Percentiles rank a stretch among this genome's conserved stretches.
Conservation (phyloP, 768 basidiomycete species). For the Daedaleopsis sinensis region DNA sequence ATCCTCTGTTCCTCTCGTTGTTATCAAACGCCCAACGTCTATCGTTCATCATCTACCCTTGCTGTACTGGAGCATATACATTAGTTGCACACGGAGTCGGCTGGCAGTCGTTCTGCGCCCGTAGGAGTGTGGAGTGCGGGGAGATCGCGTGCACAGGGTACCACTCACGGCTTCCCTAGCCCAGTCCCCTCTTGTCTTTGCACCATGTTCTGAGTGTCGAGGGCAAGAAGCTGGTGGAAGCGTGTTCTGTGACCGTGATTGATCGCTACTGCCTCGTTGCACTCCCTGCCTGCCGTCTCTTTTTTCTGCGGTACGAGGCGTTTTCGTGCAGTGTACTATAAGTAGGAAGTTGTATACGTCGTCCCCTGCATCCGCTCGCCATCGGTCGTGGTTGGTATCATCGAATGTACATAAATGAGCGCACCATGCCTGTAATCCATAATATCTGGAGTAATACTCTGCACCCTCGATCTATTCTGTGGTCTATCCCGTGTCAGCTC, state of each 20-base stretch:
- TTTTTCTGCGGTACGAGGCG: neutral
- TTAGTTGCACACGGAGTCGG: constrained; percentile 20
- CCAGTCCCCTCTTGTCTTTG: neutral
- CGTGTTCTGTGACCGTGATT: neutral
- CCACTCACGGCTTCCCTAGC: too few species aligned
- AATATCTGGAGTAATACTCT: too few species aligned
- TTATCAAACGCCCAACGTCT: constrained; percentile 4
- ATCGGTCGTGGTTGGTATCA: neutral
- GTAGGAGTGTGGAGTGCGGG: neutral
- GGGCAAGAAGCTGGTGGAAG: neutral
- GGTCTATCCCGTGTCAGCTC: too few species aligned
- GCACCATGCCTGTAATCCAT: neutral
- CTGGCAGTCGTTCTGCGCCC: neutral
- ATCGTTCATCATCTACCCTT: constrained; percentile 11
- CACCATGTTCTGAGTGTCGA: neutral
- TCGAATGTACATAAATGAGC: neutral
- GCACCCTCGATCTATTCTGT: too few species aligned
- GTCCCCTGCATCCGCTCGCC: neutral
- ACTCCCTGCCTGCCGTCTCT: neutral
- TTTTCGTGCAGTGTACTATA: neutral
- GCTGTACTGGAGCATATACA: constrained; percentile 24
- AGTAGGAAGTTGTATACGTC: neutral
- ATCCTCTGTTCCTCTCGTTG: constrained; percentile 2
- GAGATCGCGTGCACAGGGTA: neutral
- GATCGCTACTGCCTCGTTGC: neutral